Base-by-base conservation (phyloP, 208 protist species). In the Crithidia thermophila region DNA sequence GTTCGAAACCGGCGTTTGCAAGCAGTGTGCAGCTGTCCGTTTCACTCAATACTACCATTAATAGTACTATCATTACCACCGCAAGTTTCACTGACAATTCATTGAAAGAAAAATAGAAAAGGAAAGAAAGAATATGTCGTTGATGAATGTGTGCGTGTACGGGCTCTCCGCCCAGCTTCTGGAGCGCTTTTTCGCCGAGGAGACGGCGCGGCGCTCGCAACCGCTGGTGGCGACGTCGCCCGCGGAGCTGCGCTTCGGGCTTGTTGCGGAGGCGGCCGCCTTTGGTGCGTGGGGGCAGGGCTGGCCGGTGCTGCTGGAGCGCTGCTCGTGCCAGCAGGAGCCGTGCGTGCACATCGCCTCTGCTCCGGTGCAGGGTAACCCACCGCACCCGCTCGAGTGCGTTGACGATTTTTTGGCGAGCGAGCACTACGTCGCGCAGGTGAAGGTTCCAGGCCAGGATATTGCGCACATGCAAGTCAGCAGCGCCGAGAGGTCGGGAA, bases 251-350 rank as follows among this genome's bases (percentile, higher is more conserved):
- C 67, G 77, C 34, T 77, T 88, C 25, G 85, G 62, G 25, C 61
- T 91, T 25, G 80, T 88, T 14, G 62, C 65, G 9, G 73, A 42
- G 9, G 56, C 59, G 16, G 62, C 61, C 8, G 61, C 59, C 36
- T 76, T 88, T 46, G 85, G 85, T 30, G 60, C 60, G 23, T 91
- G 85, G 85, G 85, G 85, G 8, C 52, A 61, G 0, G 53, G 63
- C 16, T 67, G 60, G 52, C 79, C 85, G 18, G 34, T 91, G 28
- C 16, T 64, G 14, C 58, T 91, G 39, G 39, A 78, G 40, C 60
- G 46, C 20, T 72, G 53, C 33, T n/a, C 20, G 39, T 62, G 59
- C n/a, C 28, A 60, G 27, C 36, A 40, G 16, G 50, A 31, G 23
- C 55, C 67, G 10, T 60, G 69, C 23, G 37, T 45, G 57, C 61